Percentiles rank a stretch among this genome's conserved stretches.
Evolutionary conservation across 23 red algal genomes (phyloP).

Genomic region (Agarophyton chilense): DNA sequence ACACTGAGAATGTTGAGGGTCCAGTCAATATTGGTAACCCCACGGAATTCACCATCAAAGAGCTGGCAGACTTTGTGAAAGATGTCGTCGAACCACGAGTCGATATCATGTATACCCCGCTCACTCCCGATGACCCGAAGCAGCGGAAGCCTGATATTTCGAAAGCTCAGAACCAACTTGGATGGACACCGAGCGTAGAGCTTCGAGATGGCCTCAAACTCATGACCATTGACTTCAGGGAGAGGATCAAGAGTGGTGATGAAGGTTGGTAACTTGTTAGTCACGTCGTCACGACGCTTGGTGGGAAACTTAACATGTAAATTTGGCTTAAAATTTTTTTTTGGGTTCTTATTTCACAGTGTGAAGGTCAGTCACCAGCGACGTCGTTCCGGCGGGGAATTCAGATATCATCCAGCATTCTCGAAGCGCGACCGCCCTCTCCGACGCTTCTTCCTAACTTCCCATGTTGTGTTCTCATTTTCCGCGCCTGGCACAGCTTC

Average conservation of each 20-base stretch:
- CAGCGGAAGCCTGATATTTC: conserved; percentile 95
- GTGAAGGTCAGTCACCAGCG: too few relatives aligned
- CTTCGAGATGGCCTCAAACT: conserved; percentile 80
- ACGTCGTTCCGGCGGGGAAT: neutral
- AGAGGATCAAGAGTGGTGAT: conserved; percentile 69
- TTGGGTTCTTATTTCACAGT: too few relatives aligned
- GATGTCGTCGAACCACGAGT: conserved; percentile 53
- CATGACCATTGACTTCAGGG: conserved; percentile 92
- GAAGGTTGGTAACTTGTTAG: conserved; percentile 28
- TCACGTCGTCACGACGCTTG: neutral
- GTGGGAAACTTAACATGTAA: neutral
- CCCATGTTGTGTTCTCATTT: neutral
- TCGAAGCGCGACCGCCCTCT: neutral
- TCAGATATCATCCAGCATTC: neutral
- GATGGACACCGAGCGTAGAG: conserved; percentile 81
- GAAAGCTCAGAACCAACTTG: conserved; percentile 69
- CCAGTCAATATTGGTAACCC: conserved; percentile 98
- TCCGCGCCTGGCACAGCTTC: neutral
- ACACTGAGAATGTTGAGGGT: conserved; percentile 75
- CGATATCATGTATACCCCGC: conserved; percentile 76
- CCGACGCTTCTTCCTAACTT: neutral
- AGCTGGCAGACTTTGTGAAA: conserved; percentile 86
- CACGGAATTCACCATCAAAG: conserved; percentile 84
- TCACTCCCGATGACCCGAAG: conserved; percentile 95
- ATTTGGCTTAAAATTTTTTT: neutral